Conservation (phyloP, 2,329 filamentous ascomycete genomes). For the Ploettnerulaceae sp. region DNA sequence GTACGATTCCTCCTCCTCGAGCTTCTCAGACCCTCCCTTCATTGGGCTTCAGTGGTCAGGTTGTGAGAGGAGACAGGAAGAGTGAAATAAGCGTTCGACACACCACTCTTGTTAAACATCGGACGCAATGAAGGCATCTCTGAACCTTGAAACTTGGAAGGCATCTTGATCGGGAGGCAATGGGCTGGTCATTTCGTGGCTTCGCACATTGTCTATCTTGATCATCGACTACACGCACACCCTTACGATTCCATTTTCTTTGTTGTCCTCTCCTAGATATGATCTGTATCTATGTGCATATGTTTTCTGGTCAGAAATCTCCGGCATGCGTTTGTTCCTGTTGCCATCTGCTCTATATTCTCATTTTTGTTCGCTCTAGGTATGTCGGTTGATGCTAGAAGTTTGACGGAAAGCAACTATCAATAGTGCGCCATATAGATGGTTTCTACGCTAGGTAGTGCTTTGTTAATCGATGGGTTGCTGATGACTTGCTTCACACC, state of each 20-base stretch:
- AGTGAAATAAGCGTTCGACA: constrained; percentile 99
- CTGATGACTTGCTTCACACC: too few relatives aligned
- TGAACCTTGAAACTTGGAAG: constrained; percentile 65
- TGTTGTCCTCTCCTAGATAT: neutral
- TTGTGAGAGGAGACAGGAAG: constrained; percentile 60
- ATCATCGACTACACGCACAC: neutral
- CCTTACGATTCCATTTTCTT: neutral
- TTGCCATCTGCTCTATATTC: too few relatives aligned
- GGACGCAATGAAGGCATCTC: constrained; percentile 98
- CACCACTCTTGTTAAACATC: constrained; percentile 91
- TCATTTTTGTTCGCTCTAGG: too few relatives aligned
- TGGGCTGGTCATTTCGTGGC: constrained; percentile 3
- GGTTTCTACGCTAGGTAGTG: too few relatives aligned
- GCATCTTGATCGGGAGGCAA: constrained; percentile 13
- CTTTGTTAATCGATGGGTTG: too few relatives aligned
- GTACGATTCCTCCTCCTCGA: constrained; percentile 59
- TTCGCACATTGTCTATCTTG: neutral
- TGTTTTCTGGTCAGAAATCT: too few relatives aligned
- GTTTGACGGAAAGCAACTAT: too few relatives aligned
- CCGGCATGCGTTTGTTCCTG: too few relatives aligned
- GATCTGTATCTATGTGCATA: too few relatives aligned
- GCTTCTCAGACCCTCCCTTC: constrained; percentile 76
- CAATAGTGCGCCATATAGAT: too few relatives aligned
- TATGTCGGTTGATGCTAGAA: too few relatives aligned
- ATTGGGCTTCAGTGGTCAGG: constrained; percentile 84